A percentile compares a stretch with the other conserved stretches of the same genome.
phyloP scores from a whole-genome alignment of 179 eudicot species.

The Spinacia oleracea region DNA sequence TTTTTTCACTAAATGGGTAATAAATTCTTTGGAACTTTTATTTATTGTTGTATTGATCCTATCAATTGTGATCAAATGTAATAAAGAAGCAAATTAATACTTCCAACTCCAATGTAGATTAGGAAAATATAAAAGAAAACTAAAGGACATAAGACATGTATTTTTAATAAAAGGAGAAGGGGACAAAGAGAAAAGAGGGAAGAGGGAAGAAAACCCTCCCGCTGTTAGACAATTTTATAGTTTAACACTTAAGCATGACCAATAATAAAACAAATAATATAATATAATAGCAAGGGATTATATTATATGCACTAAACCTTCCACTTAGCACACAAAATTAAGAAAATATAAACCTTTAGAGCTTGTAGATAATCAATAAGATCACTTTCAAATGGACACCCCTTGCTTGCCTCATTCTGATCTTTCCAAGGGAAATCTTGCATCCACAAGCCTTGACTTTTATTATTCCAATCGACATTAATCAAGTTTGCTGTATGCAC shows the following conservation, averaged over 20 bases:
- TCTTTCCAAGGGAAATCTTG: slow-evolving; percentile 99
- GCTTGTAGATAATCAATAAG: slow-evolving; percentile 70
- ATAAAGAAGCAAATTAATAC: no score
- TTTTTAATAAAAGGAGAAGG: no score
- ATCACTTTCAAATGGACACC: slow-evolving; percentile 78
- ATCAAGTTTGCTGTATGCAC: slow-evolving; percentile 97
- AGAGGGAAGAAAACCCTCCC: not conserved
- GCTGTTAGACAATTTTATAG: not conserved
- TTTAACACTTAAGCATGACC: not conserved
- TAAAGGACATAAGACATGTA: no score
- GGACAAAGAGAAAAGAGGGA: not conserved
- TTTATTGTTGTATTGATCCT: no score
- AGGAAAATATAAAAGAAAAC: no score
- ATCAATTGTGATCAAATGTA: no score
- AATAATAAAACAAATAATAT: not conserved
- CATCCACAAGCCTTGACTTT: slow-evolving; percentile 97
- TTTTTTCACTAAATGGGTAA: no score
- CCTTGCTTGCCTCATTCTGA: slow-evolving; percentile 43
- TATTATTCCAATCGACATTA: slow-evolving; percentile 93
- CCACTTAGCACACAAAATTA: not conserved
- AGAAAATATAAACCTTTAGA: slow-evolving; percentile 52
- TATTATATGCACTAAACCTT: not conserved
- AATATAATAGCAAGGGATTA: not conserved
- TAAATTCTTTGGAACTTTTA: no score
- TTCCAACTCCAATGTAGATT: no score